Conservation (phyloP, 306 rosid genomes). For the Astragalus membranaceus region DNA sequence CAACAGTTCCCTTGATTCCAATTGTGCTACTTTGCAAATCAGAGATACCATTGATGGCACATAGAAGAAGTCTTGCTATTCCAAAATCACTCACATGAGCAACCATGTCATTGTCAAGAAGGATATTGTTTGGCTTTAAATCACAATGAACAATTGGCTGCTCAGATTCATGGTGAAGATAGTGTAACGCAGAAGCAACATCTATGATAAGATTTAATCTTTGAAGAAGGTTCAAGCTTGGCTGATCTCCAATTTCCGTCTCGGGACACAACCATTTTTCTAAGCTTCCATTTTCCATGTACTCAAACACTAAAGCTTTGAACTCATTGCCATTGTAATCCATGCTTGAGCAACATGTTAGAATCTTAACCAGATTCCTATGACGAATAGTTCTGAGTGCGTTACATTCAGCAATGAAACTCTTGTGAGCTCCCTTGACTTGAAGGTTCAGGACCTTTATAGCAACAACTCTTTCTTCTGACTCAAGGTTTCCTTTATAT, state of each 20-base stretch:
- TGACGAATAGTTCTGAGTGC: constrained; percentile 21
- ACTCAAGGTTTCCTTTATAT: neutral
- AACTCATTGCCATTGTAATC: constrained; percentile 16
- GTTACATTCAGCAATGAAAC: constrained; percentile 21
- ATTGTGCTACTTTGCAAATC: neutral
- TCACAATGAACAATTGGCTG: constrained; percentile 22
- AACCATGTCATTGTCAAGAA: constrained; percentile 13
- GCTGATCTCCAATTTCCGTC: neutral
- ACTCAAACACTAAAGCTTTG: constrained; percentile 21
- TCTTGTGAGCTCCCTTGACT: constrained; percentile 19
- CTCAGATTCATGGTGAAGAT: constrained; percentile 16
- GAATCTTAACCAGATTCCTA: constrained; percentile 16
- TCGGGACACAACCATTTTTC: constrained; percentile 5
- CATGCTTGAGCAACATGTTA: constrained; percentile 20
- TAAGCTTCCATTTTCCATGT: constrained; percentile 23
- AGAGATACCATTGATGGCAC: constrained; percentile 3
- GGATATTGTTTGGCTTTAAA: constrained; percentile 17
- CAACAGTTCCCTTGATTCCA: constrained; percentile 17
- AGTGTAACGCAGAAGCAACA: constrained; percentile 15
- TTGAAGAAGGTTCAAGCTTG: constrained; percentile 4
- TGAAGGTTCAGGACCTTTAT: constrained; percentile 18
- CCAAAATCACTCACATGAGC: constrained; percentile 18
- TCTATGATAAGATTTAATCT: constrained; percentile 17
- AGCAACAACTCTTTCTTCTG: constrained; percentile 3
- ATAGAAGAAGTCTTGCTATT: constrained; percentile 12